Percentiles rank a stretch among this genome's conserved stretches.
Evolutionary conservation across 768 basidiomycete genomes (phyloP).

Genomic region (Baorangia bicolor): DNA sequence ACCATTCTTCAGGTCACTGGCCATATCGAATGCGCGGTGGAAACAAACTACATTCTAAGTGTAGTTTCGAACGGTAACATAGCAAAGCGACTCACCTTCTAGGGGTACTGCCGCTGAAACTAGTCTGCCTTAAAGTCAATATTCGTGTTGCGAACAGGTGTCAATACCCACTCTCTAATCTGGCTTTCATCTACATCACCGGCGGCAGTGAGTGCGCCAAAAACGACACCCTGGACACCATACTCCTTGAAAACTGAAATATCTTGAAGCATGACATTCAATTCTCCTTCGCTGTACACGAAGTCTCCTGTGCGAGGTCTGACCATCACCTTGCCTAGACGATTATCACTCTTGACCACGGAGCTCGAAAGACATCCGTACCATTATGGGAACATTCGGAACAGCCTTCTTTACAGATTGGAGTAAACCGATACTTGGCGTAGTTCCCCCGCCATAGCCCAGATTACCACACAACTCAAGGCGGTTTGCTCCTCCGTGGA

Average conservation of each 20-base stretch:
- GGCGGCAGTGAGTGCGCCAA: constrained; percentile 57
- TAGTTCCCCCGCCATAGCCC: constrained; percentile 74
- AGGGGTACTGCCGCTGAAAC: constrained; percentile 56
- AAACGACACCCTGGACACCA: constrained; percentile 63
- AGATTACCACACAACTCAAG: constrained; percentile 77
- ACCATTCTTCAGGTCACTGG: constrained; percentile 54
- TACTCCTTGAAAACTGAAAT: constrained; percentile 57
- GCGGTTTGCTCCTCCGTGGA: constrained; percentile 68
- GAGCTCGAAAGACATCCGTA: constrained; percentile 37
- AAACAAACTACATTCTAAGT: constrained; percentile 58
- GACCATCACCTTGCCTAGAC: constrained; percentile 62
- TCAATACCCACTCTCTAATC: constrained; percentile 44
- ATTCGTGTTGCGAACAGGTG: not conserved
- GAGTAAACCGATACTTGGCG: constrained; percentile 76
- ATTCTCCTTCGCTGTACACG: constrained; percentile 62
- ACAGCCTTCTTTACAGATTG: constrained; percentile 51
- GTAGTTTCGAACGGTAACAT: not conserved
- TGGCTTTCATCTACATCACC: constrained; percentile 58
- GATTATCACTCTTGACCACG: not conserved
- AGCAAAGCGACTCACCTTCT: constrained; percentile 46
- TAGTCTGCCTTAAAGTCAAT: constrained; percentile 39
- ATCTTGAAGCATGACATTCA: constrained; percentile 75
- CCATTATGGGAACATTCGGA: constrained; percentile 66
- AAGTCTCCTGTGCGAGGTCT: constrained; percentile 82
- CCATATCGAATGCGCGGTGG: constrained; percentile 80